phyloP scores from a whole-genome alignment of 176 grass and related monocot species.

The Carex kokanica region DNA sequence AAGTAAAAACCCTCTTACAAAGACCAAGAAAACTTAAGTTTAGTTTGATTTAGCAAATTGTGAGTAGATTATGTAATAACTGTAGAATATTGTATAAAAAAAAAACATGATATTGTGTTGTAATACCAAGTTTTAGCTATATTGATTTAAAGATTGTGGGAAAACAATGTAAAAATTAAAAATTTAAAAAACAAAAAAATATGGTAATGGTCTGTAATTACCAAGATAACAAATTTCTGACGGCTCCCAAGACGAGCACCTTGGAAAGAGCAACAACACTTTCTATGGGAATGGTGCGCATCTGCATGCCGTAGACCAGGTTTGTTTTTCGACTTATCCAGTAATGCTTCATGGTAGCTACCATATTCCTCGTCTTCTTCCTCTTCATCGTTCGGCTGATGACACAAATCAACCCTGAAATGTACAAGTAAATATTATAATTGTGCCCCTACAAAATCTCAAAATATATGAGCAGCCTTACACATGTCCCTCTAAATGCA shows the following conservation, averaged over 20 bases:
- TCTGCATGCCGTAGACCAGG: conserved; percentile 38
- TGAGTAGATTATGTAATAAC: conserved; percentile 9
- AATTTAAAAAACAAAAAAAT: neutral
- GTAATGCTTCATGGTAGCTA: conserved; percentile 67
- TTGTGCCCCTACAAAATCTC: neutral
- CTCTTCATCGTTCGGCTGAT: conserved; percentile 95
- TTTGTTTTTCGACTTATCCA: conserved; percentile 72
- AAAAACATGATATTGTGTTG: conserved; percentile 20
- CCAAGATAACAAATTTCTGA: conserved; percentile 97
- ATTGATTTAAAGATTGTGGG: neutral
- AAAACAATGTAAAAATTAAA: conserved; percentile 10
- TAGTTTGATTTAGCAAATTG: conserved; percentile 19
- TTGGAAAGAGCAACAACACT: conserved; percentile 62
- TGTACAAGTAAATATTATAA: neutral
- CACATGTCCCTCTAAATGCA: neutral
- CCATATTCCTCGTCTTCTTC: conserved; percentile 71
- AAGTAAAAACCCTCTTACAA: neutral
- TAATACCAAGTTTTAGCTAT: neutral
- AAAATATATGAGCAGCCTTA: neutral
- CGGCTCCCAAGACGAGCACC: conserved; percentile 77
- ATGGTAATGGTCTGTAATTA: conserved; percentile 20
- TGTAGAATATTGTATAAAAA: conserved; percentile 1
- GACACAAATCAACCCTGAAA: conserved; percentile 93
- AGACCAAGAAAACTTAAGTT: neutral
- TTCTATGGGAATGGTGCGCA: conserved; percentile 29